Evolutionary conservation across 2,329 filamentous ascomycete genomes (phyloP), one percentile per base, ranked within the genome.

Genomic region (Xylaria sp.): DNA sequence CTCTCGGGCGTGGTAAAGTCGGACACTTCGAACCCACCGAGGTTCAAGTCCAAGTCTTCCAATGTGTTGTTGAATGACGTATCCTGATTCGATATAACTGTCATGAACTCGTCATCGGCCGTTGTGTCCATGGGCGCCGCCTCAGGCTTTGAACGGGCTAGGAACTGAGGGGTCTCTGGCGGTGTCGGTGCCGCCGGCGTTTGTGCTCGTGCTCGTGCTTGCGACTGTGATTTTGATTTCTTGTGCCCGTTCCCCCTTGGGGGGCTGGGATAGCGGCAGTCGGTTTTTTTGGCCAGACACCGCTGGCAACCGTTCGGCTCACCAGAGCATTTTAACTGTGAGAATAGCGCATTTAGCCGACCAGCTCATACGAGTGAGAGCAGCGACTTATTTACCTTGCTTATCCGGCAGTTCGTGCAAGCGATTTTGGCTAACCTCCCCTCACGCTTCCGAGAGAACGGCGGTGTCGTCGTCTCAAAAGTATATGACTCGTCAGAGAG

Each of bases 391-490:
- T 18, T 60, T 70, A 70, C 69, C 69, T 71, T 71, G 69, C 69
- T 71, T 63, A 63, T 71, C 45, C 69, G 69, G 52, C 69, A 71
- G 53, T 70, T 71, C 0, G 67, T 71, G 43, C 69, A 71, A 4
- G 69, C 69, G 15, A 71, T 69, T 32, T 71, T 71, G 3, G 69
- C 69, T 36, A 71, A 60, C 30, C 69, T 67, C 9, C 69, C 69
- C 56, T 71, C 69, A 20, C 69, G 63, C 20, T 70, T 71, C 39
- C 67, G 65, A 15, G 69, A 71, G 46, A 71, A 71, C 15, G 69
- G 69, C 23, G 69, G 69, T 23, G 63, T 65, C 36, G 69, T 71
- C 48, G 69, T 65, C 69, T 71, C 69, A 20, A 71, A 71, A 7
- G 67, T 69, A 52, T 71, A 71, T 34, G 67, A 55, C 63, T 71